Percentiles rank a stretch among this genome's conserved stretches.
Conservation (phyloP, 306 rosid genomes). For the Cicer judaicum region DNA sequence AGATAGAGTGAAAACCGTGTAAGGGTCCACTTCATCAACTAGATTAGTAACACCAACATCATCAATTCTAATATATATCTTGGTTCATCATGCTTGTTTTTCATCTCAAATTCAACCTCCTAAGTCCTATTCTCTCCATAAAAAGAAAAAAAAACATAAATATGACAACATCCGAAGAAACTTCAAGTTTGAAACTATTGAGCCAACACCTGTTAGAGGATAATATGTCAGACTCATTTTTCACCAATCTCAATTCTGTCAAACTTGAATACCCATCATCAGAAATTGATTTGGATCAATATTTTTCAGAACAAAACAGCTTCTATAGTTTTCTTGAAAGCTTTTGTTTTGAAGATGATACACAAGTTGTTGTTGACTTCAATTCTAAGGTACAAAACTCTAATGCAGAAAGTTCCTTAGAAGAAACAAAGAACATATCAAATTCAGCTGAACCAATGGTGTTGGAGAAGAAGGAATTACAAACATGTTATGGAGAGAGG, state of each 20-base stretch:
- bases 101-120: slow-evolving; percentile 19
- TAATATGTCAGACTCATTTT: slow-evolving; percentile 55
- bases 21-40: slow-evolving; percentile 35
- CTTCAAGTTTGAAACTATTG: slow-evolving; percentile 58
- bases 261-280: slow-evolving; percentile 61
- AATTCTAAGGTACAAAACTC: not conserved
- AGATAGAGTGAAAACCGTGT: slow-evolving; percentile 42
- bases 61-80: slow-evolving; percentile 36
- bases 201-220: slow-evolving; percentile 68
- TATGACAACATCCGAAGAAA: slow-evolving; percentile 51
- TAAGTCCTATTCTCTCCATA: not conserved
- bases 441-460: not conserved
- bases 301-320: slow-evolving; percentile 35
- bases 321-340: slow-evolving; percentile 15
- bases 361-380: not conserved
- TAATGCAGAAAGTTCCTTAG: not conserved
- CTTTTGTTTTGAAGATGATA: slow-evolving; percentile 37
- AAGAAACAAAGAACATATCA: not conserved
- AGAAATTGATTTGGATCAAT: slow-evolving; percentile 50
- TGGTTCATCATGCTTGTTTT: not conserved
- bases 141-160: not conserved
- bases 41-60: not conserved
- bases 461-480: slow-evolving; percentile 6
- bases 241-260: slow-evolving; percentile 50
- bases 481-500: slow-evolving; percentile 33